Evolutionary conservation across 2,329 filamentous ascomycete species (phyloP).

Genomic region (Xylariaceae sp.): DNA sequence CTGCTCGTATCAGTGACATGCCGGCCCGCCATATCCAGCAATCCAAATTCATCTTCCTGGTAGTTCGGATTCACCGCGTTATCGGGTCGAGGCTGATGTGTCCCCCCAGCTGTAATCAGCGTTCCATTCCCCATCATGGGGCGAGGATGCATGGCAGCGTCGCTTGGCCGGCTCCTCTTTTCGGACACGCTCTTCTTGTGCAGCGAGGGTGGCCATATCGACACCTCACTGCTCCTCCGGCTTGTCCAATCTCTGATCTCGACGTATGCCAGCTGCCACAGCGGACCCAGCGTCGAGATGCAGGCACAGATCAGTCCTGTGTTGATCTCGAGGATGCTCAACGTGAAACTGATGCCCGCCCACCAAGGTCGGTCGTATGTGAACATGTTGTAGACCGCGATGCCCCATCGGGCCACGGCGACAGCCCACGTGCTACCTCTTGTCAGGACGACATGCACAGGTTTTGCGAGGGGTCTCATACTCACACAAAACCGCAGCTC

Average conservation of each 20-base stretch:
- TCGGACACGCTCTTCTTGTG: background rate
- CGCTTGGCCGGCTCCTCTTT: slow-evolving; percentile 1
- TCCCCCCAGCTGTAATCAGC: background rate
- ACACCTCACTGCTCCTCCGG: slow-evolving; percentile 1
- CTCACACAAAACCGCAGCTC: slow-evolving; percentile 19
- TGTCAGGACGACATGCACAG: background rate
- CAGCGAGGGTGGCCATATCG: slow-evolving; percentile 10
- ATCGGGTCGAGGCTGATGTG: no score
- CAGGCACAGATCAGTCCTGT: slow-evolving; percentile 21
- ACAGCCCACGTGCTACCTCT: slow-evolving; percentile 16
- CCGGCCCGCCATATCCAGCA: slow-evolving; percentile 7
- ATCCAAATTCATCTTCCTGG: slow-evolving; percentile 11
- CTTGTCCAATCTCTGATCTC: slow-evolving; percentile 9
- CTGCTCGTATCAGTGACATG: slow-evolving; percentile 1
- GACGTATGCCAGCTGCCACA: slow-evolving; percentile 13
- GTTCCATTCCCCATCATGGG: slow-evolving; percentile 1
- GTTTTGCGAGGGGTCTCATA: background rate
- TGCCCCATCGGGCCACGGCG: slow-evolving; percentile 17
- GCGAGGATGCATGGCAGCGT: background rate
- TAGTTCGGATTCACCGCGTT: slow-evolving; percentile 3
- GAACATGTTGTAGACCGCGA: slow-evolving; percentile 13
- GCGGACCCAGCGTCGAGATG: slow-evolving; percentile 14
- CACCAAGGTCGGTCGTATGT: slow-evolving; percentile 16
- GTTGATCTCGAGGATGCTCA: slow-evolving; percentile 18
- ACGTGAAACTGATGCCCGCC: slow-evolving; percentile 18